Base-by-base conservation (phyloP, 768 basidiomycete species). In the Hygrophoropsis aurantiaca region DNA sequence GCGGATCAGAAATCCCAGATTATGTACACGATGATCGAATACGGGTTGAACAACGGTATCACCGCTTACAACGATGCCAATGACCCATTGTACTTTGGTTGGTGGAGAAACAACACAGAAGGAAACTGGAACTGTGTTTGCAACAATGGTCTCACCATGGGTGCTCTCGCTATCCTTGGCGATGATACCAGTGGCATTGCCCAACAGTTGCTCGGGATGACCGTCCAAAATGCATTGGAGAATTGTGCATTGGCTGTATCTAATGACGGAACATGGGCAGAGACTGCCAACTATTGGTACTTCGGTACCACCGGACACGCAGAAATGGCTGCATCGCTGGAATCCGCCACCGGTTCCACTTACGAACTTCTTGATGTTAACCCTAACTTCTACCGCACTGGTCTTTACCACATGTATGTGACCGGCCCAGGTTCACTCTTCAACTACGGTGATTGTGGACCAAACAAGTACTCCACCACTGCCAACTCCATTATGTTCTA, bases 121-220 rank as follows among this genome's bases (percentile, higher is more conserved):
- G 95, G 95, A 16, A 99, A 98, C 75, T 99, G 97, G 97, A 99
- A 99, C 66, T 97, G 95, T 65, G 90, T 92, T 47, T 93, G 87
- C 74, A 98, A 97, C 65, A 80, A 81, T 39, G 97, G 97, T 47
- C 72, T 98, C 52, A 92, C 88, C 16, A 65, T 97, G 61, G 97
- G 79, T 38, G 81, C 97, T 1, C 83, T 99, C 47, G 94, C 97
- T 26, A 93, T 99, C 58, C 71, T 93, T 11, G 84, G 78, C 25
- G 90, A 94, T 55, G 86, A 95, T 56, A 80, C 77, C 11, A 86
- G 86, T 5, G 89, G 90, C 27, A 73, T 69, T 39, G 89, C 95
- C 0, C 57, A 72, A 46, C 70, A 78, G 40, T 69, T 95, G 18
- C 79, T 99, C 34, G 70, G 71, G 23, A 64, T 80, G 51, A 87